phyloP scores from a whole-genome alignment of 257 asterid genomes.

The Haberlea rhodopensis region DNA sequence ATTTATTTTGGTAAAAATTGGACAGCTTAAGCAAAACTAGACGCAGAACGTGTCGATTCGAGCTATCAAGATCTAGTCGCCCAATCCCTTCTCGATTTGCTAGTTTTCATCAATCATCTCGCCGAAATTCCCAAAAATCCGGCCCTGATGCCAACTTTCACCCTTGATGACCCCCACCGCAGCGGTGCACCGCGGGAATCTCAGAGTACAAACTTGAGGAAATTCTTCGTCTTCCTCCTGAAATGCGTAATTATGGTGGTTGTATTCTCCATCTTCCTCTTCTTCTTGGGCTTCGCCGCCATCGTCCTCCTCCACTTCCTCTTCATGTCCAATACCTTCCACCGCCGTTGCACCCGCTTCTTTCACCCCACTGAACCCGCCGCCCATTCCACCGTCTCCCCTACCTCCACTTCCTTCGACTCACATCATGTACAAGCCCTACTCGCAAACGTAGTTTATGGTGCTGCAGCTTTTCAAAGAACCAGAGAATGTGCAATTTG shows the following conservation, averaged over 20 bases:
- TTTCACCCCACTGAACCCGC: slow-evolving; percentile 5
- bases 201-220: slow-evolving; percentile 41
- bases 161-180: slow-evolving; percentile 11
- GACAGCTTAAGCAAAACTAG: no score
- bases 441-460: slow-evolving; percentile 40
- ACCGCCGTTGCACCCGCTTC: slow-evolving; percentile 48
- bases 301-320: slow-evolving; percentile 71
- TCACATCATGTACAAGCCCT: slow-evolving; percentile 15
- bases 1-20: no score
- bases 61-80: no score
- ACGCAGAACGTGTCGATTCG: no score
- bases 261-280: slow-evolving; percentile 62
- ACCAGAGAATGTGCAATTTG: slow-evolving; percentile 73
- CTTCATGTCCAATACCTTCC: slow-evolving; percentile 54
- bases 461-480: slow-evolving; percentile 29
- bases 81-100: no score
- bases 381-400: not conserved
- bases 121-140: no score
- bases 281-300: slow-evolving; percentile 87
- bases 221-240: slow-evolving; percentile 53
- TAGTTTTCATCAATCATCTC: no score
- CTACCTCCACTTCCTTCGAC: slow-evolving; percentile 1
- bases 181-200: slow-evolving; percentile 28
- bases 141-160: slow-evolving; percentile 33
- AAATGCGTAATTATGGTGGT: slow-evolving; percentile 65